These are phyloP conservation scores for Phaseolus coccineus DNA, from an alignment of 331 rosid species.

Conservation along the genomic window DNA sequence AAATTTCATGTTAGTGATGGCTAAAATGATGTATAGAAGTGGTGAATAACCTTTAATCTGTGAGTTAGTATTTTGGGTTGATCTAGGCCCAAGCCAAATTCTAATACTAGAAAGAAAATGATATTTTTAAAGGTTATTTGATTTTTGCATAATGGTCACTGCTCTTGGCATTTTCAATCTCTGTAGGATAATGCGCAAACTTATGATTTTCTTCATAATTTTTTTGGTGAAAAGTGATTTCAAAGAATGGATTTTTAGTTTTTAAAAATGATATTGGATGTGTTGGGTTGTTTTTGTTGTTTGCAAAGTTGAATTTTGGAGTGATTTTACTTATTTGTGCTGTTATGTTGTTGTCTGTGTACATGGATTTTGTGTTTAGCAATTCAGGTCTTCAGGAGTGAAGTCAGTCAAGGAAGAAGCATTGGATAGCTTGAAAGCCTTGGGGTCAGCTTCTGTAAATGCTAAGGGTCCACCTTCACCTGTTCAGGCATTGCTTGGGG, in stretches of 20 bases:
- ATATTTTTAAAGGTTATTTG: not conserved
- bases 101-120: not conserved
- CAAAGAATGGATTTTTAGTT: constrained; percentile 4
- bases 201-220: not conserved
- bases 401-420: constrained; percentile 87
- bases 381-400: constrained; percentile 88
- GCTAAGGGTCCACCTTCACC: constrained; percentile 80
- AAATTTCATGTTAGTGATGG: not conserved
- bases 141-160: not conserved
- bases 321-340: not conserved
- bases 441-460: constrained; percentile 65
- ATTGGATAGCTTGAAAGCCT: constrained; percentile 73
- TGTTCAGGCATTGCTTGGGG: constrained; percentile 81
- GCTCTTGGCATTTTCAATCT: constrained; percentile 27
- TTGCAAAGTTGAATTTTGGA: constrained; percentile 11
- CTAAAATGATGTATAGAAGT: not conserved
- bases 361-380: constrained; percentile 58
- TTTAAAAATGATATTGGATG: not conserved
- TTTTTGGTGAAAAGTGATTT: constrained; percentile 8
- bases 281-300: constrained; percentile 22
- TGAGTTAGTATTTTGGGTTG: not conserved
- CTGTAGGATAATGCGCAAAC: not conserved
- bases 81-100: not conserved
- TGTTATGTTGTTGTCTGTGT: constrained; percentile 4
- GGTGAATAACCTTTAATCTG: not conserved